Evolutionary conservation across 2,329 filamentous ascomycete genomes (phyloP), one percentile per base, ranked within the genome.

Genomic region (Monilinia fructigena): DNA sequence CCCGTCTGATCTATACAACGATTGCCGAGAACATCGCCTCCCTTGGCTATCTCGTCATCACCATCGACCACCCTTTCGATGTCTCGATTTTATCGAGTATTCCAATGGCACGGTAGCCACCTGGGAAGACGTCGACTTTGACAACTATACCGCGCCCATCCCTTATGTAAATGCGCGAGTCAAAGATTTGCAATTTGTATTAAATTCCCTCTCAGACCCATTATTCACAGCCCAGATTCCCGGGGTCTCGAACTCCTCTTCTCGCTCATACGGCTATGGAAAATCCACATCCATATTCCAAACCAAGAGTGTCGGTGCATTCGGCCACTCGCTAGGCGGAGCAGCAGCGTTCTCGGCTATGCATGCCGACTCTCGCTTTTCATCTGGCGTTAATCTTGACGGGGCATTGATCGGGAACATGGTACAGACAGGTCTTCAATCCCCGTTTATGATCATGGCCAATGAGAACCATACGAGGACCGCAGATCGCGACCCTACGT

Each of bases 331-430:
- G 0, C 70, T 75, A 16, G 76, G 77, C 2, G 76, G 76, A 2
- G 76, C 77, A 5, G 70, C 76, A 4, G 72, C 77, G 0, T 78
- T 76, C 11, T 70, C 69, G 23, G 74, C 75, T 2, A 73, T 78
- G 67, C 67, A 73, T 4, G 54, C 66, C 16, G 77, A 79, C 42
- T 56, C 63, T 1, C 70, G 78, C 3, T 69, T 80, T 45, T 66
- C 71, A 1, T 77, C 73, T 3, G 78, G 77, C 2, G 67, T 80
- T 7, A 78, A 79, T 56, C 70, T 80, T 23, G 79, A 80, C 67
- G 79, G 79, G 2, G 60, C 67, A 3, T 71, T 79, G 53, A 76
- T 74, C 58, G 74, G 76, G 1, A 59, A 68, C 14, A 72, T 72
- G 2, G 60, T 74, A 4, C 31, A 71, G 4, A 63, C 65, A 1